Evolutionary conservation across 768 basidiomycete genomes (phyloP).

Genomic region (Fomitopsis serialis): DNA sequence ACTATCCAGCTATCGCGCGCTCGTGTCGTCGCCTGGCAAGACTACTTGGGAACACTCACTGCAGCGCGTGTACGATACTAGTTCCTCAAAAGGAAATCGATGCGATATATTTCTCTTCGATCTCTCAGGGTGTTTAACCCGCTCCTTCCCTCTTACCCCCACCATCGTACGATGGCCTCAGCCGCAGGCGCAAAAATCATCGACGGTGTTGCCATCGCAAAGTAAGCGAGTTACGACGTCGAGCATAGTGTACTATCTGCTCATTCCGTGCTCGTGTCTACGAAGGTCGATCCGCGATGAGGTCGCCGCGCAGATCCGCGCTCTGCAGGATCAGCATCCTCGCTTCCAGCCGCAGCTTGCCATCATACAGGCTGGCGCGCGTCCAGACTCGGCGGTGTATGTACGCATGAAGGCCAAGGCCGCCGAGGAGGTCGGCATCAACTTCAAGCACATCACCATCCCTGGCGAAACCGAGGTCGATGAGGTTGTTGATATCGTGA

Average conservation of each 20-base stretch:
- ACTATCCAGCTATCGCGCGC: too few relatives aligned
- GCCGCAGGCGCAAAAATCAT: conserved; percentile 47
- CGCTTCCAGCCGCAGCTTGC: conserved; percentile 87
- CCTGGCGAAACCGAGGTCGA: conserved; percentile 67
- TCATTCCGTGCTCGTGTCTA: conserved; percentile 10
- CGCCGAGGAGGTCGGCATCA: conserved; percentile 89
- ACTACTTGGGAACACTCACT: too few relatives aligned
- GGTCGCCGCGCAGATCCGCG: conserved; percentile 64
- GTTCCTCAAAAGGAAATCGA: conserved; percentile 20
- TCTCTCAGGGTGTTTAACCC: conserved; percentile 7
- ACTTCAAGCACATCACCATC: conserved; percentile 72
- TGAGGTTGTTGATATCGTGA: conserved; percentile 71
- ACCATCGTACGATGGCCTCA: conserved; percentile 22
- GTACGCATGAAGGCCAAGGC: conserved; percentile 98
- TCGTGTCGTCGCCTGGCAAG: too few relatives aligned
- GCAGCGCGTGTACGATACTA: conserved; percentile 14
- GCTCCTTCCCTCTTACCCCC: conserved; percentile 15
- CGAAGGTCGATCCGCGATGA: conserved; percentile 72
- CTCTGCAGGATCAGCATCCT: conserved; percentile 63
- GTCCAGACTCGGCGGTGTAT: conserved; percentile 87
- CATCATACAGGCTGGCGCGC: conserved; percentile 91
- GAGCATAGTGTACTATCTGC: background rate
- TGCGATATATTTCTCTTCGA: conserved; percentile 12
- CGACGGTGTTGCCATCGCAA: conserved; percentile 81
- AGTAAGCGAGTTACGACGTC: conserved; percentile 41